These are phyloP conservation scores for Usnea hakonensis DNA, from an alignment of 495 filamentous ascomycete species.

Conservation along the genomic window DNA sequence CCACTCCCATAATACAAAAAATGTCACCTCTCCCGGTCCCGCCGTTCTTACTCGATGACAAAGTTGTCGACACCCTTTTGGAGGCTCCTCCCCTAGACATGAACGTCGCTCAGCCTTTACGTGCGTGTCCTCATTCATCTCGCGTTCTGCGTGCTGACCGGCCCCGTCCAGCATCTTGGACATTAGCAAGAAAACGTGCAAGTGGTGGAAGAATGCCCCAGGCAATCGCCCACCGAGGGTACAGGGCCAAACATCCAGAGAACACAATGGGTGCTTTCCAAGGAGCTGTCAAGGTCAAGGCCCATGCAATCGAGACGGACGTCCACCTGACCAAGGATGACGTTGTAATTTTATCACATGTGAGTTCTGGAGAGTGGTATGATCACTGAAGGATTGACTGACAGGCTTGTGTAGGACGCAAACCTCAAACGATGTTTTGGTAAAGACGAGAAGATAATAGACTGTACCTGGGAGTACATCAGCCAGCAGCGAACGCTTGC, in stretches of 20 bases:
- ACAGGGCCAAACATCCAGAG: constrained; percentile 70
- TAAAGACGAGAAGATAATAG: constrained; percentile 55
- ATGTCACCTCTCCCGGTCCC: constrained; percentile 14
- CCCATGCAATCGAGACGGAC: constrained; percentile 82
- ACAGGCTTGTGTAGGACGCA: constrained; percentile 48
- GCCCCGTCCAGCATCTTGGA: constrained; percentile 21
- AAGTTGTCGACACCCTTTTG: constrained; percentile 10
- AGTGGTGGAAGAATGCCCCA: constrained; percentile 48
- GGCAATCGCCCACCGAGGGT: constrained; percentile 79
- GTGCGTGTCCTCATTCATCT: neutral
- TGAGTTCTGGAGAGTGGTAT: constrained; percentile 33
- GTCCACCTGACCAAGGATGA: constrained; percentile 75
- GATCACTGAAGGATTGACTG: neutral
- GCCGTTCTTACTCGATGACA: constrained; percentile 18
- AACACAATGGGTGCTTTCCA: constrained; percentile 76
- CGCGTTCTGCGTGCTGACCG: neutral
- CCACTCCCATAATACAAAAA: constrained; percentile 14
- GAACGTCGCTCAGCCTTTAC: neutral
- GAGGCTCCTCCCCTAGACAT: constrained; percentile 9
- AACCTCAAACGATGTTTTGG: constrained; percentile 76
- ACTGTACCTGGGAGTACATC: constrained; percentile 69
- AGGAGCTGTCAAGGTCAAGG: constrained; percentile 61
- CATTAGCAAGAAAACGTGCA: constrained; percentile 21
- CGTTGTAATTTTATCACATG: constrained; percentile 78
- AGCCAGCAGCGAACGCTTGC: constrained; percentile 56